These are phyloP conservation scores for Aspergillus tamarii DNA, from an alignment of 2,329 filamentous ascomycete species.

Conservation along the genomic window DNA sequence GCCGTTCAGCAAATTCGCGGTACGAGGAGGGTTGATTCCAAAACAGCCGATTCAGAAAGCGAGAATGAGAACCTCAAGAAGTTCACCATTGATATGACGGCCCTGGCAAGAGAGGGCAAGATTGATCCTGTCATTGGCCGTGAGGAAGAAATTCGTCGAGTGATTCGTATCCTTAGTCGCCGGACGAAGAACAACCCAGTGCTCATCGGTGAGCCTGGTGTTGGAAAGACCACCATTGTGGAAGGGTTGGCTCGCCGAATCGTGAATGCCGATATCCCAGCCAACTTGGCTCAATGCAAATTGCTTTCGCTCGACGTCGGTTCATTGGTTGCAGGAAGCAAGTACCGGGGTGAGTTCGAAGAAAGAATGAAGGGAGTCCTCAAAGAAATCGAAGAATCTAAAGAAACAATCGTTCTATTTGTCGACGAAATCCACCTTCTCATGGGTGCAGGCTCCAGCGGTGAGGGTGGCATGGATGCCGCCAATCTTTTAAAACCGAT, in stretches of 20 bases:
- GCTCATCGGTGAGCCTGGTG: constrained; percentile 95
- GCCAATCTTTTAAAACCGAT: constrained; percentile 98
- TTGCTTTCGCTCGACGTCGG: constrained; percentile 94
- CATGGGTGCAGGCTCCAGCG: constrained; percentile 93
- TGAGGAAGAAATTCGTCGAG: constrained; percentile 92
- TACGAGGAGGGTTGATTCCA: constrained; percentile 90
- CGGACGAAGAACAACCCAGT: constrained; percentile 99
- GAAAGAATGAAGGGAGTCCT: constrained; percentile 99
- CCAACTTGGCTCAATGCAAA: constrained; percentile 91
- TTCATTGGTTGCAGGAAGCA: constrained; percentile 92
- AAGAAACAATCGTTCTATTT: constrained; percentile 96
- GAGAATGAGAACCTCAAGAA: constrained; percentile 97
- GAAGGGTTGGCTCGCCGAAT: constrained; percentile 95
- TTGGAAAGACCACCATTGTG: constrained; percentile 97
- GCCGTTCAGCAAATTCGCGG: constrained; percentile 92
- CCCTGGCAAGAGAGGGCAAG: constrained; percentile 94
- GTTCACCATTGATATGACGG: constrained; percentile 98
- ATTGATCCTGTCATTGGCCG: constrained; percentile 96
- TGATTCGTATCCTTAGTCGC: constrained; percentile 87
- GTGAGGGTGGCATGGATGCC: constrained; percentile 97
- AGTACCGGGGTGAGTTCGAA: constrained; percentile 97
- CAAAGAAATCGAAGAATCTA: constrained; percentile 93
- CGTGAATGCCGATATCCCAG: constrained; percentile 93
- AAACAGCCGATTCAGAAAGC: constrained; percentile 87
- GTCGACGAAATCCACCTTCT: constrained; percentile 98